Evolutionary conservation across 352 stramenopile species (phyloP), one percentile per base, ranked within the genome.

Genomic region (Pythium insidiosum): DNA sequence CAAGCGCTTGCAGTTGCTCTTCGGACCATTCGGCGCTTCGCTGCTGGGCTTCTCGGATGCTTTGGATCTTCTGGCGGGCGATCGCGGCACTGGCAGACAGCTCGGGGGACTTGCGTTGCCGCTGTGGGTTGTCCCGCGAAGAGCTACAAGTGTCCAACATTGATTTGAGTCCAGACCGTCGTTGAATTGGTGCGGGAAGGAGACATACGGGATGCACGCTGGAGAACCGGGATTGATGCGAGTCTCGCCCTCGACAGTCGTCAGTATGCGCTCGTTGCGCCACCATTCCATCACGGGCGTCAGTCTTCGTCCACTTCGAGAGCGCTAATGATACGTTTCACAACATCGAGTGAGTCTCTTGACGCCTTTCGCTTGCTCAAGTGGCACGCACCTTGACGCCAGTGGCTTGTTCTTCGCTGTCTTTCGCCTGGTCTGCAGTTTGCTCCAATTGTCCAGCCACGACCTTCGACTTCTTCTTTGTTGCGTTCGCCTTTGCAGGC

Each of bases 251-350:
- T 57, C 44, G 5, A 42, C 47, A 25, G 56, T 41, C 2, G 52
- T 53, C 23, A 46, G 10, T 24, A 53, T 40, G 6, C 48, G 53
- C 30, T 75, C 64, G 31, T 58, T 61, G 22, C 61, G 66, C 66
- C 67, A 75, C 67, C 67, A 79, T 20, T 73, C 66, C 61, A 79
- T 68, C 42, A 68, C 47, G 0, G 63, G 63, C 2, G 53, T 69
- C 22, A 72, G 39, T 18, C 35, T 19, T 3, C 52, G 47, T 2
- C 54, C 48, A 22, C 63, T 61, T 33, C 28, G 28, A 9, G 28
- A 33, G 9, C 28, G 9, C 28, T 33, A 15, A n/a, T n/a, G n/a
- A n/a, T n/a, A n/a, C n/a, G n/a, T n/a, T n/a, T 39, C 34, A 9
- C 34, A 9, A n/a, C 19, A 16, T 39, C 34, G 9, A 39, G 7